Base-by-base conservation (phyloP, 2,329 filamentous ascomycete genomes). In the Fusarium sp. region DNA sequence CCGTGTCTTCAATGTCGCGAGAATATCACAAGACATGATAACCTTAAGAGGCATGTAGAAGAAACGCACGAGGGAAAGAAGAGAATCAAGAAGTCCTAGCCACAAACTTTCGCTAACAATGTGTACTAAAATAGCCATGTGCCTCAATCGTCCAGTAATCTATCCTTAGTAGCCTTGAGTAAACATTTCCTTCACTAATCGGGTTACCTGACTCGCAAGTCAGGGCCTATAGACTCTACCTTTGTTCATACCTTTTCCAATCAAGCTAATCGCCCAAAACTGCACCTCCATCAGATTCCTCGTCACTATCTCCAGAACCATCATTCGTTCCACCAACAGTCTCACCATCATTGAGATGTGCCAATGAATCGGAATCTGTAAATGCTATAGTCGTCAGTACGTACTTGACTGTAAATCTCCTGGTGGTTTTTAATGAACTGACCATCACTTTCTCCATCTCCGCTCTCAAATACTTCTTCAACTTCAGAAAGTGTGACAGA, bases 241-340 rank as follows among this genome's bases (percentile, higher is more conserved):
- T 9, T 8, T 11, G 7, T 13, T 18, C 7, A 50, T 26, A 18
- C 13, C 11, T 8, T 20, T 9, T 17, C 35, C 38, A 13, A 20
- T 35, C 20, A 40, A 30, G 27, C 26, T 26, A 45, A 49, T 17
- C 15, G 11, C 26, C n/a, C 52, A 71, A 27, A 9, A 9, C n/a
- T 14, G 15, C 68, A n/a, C 68, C 68, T n/a, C 67, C 67, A n/a
- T 70, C 58, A 23, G 67, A 70, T 17, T 67, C 68, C 10, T 50
- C 61, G 10, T 58, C 67, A 17, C 57, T 56, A 4, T 62, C 12
- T 17, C 14, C 23, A 6, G 17, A 15, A 8, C 38, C 40, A 3
- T 14, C 35, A 12, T 41, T 55, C 5, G 41, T 44, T 10, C 12
- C 12, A 11, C 5, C 20, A 44, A 44, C 4, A 26, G 20, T 37